phyloP scores from a whole-genome alignment of 495 filamentous ascomycete genomes.

The Penicillium longicatenatum region DNA sequence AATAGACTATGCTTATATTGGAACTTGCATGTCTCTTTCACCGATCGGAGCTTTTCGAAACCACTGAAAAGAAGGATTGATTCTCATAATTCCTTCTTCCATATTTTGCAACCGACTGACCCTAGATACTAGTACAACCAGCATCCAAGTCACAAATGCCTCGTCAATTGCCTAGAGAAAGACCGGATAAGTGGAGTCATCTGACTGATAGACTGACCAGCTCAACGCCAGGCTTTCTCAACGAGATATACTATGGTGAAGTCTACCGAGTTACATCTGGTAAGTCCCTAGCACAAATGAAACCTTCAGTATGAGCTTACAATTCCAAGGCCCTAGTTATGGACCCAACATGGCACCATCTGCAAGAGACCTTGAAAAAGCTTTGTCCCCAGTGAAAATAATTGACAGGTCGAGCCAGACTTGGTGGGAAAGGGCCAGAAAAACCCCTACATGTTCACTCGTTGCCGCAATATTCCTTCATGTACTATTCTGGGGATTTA shows the following conservation, averaged over 20 bases:
- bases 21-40: no score
- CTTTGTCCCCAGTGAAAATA: neutral
- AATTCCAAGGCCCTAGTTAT: neutral
- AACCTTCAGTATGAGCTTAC: neutral
- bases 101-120: no score
- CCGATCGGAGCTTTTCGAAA: no score
- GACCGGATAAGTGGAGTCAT: neutral
- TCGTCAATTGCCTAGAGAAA: neutral
- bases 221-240: neutral
- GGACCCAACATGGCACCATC: neutral
- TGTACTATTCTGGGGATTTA: no score
- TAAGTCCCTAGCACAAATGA: neutral
- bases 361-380: neutral
- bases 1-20: no score
- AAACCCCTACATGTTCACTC: neutral
- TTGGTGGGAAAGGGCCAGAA: neutral
- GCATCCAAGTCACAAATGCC: neutral
- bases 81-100: no score
- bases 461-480: neutral
- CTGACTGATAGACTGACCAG: neutral
- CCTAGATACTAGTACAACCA: neutral
- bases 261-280: neutral
- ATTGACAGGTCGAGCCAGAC: neutral
- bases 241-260: neutral
- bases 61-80: no score